These are phyloP conservation scores for Trichosporon sp. DNA, from an alignment of 1,284 basidiomycete species.

Conservation along the genomic window DNA sequence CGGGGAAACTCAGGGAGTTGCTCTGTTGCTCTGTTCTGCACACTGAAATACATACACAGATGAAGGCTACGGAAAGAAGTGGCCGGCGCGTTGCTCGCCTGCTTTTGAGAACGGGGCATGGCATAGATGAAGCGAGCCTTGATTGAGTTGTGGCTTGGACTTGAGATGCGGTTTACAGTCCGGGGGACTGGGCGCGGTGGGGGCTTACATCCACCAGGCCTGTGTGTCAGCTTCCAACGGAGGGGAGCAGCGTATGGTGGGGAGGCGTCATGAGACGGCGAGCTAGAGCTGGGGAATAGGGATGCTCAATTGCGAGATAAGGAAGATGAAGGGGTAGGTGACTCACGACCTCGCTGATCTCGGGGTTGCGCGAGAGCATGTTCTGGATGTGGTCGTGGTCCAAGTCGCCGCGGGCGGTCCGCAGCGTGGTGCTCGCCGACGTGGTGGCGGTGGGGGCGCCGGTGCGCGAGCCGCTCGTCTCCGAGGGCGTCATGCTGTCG, in stretches of 20 bases:
- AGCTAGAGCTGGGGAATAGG: too few relatives aligned
- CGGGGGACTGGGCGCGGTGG: background rate
- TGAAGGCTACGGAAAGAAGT: background rate
- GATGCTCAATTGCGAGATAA: too few relatives aligned
- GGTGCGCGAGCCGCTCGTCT: conserved; percentile 27
- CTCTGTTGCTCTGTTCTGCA: too few relatives aligned
- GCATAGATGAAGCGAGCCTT: background rate
- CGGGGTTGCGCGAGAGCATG: conserved; percentile 33
- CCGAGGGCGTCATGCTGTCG: conserved; percentile 25
- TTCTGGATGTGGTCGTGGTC: conserved; percentile 32
- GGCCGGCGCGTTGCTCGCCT: too few relatives aligned
- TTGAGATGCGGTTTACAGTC: background rate
- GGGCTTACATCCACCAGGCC: conserved; percentile 42
- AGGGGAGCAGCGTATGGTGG: too few relatives aligned
- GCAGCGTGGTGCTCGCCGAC: background rate
- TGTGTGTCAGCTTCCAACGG: conserved; percentile 16
- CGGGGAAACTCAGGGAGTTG: too few relatives aligned
- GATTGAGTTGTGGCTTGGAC: too few relatives aligned
- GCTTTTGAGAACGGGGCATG: background rate
- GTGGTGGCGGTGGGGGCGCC: background rate
- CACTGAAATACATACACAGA: background rate
- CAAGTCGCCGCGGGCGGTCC: background rate
- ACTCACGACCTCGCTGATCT: conserved; percentile 37
- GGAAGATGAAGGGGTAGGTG: background rate
- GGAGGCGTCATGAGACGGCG: too few relatives aligned